Base-by-base conservation (phyloP, 352 stramenopile genomes). In the Lagenidium giganteum region DNA sequence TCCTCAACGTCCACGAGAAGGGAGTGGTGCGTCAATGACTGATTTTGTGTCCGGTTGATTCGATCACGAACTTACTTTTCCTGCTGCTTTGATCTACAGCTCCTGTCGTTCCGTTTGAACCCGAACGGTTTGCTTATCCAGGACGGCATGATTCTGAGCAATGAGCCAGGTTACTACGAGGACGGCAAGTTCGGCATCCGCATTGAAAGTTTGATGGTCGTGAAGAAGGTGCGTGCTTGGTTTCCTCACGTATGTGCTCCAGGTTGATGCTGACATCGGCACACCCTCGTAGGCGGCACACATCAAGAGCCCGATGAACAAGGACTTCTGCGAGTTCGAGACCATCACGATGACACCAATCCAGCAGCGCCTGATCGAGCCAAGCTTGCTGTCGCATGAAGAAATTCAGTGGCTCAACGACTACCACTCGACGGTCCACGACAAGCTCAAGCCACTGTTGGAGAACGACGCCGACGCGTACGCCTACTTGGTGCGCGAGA, bases 121-220 rank as follows among this genome's bases (percentile, higher is more conserved):
- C 67, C 65, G 38, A 83, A 72, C 30, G 69, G 70, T 1, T 24
- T 87, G 28, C 73, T 83, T 28, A 86, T 87, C 27, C 73, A 74
- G 35, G 68, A 87, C 23, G 94, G 95, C 17, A 99, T 99, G 96
- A 85, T 98, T 25, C 76, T 98, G 20, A 98, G 81, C 46, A 98
- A 99, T 58, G 96, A 88, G 52, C 96, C 96, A 30, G 96, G 96
- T 5, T 99, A 98, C 59, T 98, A 98, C 54, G 86, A 97, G 53
- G 75, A 95, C 53, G 95, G 93, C 23, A 75, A 90, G 25, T 99
- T 98, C 70, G 96, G 96, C 27, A 97, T 99, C 50, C 90, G 96
- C 45, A 99, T 99, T 47, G 96, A 99, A 60, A 99, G 98, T 51
- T 64, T 98, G 13, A 73, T 98, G 47, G 76, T 97, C 50, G 90